Evolutionary conservation across 2,329 filamentous ascomycete genomes (phyloP).

Genomic region (Zasmidium citrigriseum): DNA sequence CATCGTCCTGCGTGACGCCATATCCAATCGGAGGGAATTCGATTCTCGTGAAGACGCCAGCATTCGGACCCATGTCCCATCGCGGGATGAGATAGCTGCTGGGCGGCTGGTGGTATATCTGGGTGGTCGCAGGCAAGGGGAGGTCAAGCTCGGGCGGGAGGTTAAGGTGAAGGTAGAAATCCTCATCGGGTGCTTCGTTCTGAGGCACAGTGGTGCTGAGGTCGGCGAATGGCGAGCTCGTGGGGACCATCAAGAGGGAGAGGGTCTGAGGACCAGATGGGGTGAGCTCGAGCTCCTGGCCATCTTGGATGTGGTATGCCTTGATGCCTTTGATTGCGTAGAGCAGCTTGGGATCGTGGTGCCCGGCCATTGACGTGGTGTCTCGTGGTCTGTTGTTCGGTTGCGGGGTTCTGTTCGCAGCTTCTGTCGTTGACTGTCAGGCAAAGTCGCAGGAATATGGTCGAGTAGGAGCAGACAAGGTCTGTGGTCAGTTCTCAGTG

Average conservation of each 20-base stretch:
- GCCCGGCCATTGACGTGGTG: constrained; percentile 45
- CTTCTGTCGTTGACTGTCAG: not conserved
- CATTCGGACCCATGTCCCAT: constrained; percentile 88
- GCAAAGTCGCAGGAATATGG: not conserved
- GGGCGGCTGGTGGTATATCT: constrained; percentile 95
- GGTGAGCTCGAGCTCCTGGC: constrained; percentile 79
- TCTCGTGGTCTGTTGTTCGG: constrained; percentile 14
- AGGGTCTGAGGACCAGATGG: constrained; percentile 85
- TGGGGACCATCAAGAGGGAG: constrained; percentile 93
- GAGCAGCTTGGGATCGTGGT: constrained; percentile 58
- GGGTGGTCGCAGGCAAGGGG: constrained; percentile 88
- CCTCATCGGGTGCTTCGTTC: constrained; percentile 67
- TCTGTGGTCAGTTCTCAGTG: not conserved
- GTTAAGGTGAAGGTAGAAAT: constrained; percentile 96
- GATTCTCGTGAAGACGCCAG: constrained; percentile 88
- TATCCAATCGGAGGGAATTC: constrained; percentile 77
- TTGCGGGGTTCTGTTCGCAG: not conserved
- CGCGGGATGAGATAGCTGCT: constrained; percentile 91
- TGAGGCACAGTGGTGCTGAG: constrained; percentile 59
- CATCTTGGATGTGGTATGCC: constrained; percentile 88
- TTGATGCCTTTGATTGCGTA: constrained; percentile 76
- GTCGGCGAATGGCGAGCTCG: constrained; percentile 68
- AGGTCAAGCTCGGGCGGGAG: constrained; percentile 93
- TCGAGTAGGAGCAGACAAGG: not conserved
- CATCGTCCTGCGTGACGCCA: constrained; percentile 81